phyloP scores from a whole-genome alignment of 192 early-diverging fungal genomes.

The Coemansia sp. region DNA sequence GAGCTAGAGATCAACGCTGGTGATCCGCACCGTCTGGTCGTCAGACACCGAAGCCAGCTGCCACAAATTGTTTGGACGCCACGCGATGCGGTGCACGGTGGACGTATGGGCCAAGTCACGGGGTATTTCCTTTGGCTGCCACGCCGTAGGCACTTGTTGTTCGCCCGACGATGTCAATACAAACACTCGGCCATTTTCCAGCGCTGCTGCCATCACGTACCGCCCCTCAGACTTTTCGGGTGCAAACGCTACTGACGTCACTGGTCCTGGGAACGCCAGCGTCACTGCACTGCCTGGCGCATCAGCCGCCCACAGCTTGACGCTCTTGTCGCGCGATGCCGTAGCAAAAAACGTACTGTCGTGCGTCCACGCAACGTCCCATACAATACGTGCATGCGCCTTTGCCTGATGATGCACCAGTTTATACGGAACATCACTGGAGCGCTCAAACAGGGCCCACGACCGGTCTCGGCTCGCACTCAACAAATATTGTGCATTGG shows the following conservation, averaged over 20 bases:
- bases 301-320: slow-evolving; percentile 72
- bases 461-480: slow-evolving; percentile 84
- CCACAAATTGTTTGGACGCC: slow-evolving; percentile 57
- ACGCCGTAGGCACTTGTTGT: slow-evolving; percentile 28
- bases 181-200: slow-evolving; percentile 78
- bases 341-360: slow-evolving; percentile 85
- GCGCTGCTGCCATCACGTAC: slow-evolving; percentile 61
- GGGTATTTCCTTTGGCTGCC: slow-evolving; percentile 53
- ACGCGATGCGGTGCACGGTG: slow-evolving; percentile 62
- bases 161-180: slow-evolving; percentile 47
- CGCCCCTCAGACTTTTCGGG: slow-evolving; percentile 26
- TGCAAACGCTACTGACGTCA: slow-evolving; percentile 84
- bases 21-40: slow-evolving; percentile 75
- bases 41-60: slow-evolving; percentile 70
- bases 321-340: slow-evolving; percentile 87
- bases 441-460: slow-evolving; percentile 77
- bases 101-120: slow-evolving; percentile 57
- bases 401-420: slow-evolving; percentile 59
- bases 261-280: slow-evolving; percentile 74
- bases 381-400: slow-evolving; percentile 91
- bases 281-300: slow-evolving; percentile 42
- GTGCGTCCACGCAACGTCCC: slow-evolving; percentile 82
- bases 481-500: slow-evolving; percentile 62
- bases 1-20: slow-evolving; percentile 29
- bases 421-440: slow-evolving; percentile 55